These are phyloP conservation scores for Solanum neorickii DNA, from an alignment of 257 asterid genomes.

Conservation along the genomic window DNA sequence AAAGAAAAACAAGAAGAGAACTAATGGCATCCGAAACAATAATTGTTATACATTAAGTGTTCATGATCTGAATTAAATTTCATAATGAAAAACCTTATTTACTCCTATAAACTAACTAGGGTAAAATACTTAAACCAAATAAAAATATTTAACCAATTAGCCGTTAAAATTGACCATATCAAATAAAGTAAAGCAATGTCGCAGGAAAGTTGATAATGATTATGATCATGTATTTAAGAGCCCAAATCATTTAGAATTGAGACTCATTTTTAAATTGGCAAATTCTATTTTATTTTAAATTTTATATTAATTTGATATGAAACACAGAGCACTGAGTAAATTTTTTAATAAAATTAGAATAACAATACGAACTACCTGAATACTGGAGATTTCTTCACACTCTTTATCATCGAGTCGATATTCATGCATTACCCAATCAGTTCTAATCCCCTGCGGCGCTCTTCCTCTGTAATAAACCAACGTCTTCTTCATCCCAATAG, in stretches of 20 bases:
- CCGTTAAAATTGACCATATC: neutral
- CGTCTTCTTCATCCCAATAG: slow-evolving; percentile 93
- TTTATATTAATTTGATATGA: neutral
- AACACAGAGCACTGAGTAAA: neutral
- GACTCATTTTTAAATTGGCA: neutral
- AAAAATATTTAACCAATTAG: neutral
- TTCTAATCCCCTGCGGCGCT: slow-evolving; percentile 90
- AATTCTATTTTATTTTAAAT: neutral
- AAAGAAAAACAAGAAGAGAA: slow-evolving; percentile 1
- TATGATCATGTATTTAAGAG: neutral
- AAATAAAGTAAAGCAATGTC: neutral
- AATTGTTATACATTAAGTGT: too few relatives aligned
- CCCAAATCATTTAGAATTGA: neutral
- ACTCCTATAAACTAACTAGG: neutral
- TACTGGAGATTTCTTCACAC: slow-evolving; percentile 46
- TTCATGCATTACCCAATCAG: slow-evolving; percentile 98
- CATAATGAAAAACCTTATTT: neutral
- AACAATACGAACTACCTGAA: slow-evolving; percentile 62
- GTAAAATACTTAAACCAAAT: neutral
- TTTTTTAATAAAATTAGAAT: neutral
- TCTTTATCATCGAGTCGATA: slow-evolving; percentile 81
- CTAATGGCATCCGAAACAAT: neutral
- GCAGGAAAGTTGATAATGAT: neutral
- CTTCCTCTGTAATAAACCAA: slow-evolving; percentile 78
- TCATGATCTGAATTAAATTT: neutral